phyloP scores from a whole-genome alignment of 2,329 filamentous ascomycete genomes.

The Incumbomyces delicatus region DNA sequence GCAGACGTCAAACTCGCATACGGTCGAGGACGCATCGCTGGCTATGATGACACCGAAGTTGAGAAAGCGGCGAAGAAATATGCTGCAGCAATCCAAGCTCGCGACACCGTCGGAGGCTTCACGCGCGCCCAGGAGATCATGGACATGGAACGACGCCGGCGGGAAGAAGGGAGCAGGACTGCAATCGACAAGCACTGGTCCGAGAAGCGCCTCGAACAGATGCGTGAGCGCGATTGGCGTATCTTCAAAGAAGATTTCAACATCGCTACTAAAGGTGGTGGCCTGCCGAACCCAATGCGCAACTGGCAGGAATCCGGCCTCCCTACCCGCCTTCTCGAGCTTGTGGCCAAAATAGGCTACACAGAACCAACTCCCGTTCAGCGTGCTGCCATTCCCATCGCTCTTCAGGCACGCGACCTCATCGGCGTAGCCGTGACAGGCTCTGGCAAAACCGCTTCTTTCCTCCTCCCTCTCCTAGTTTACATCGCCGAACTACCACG shows the following conservation, averaged over 20 bases:
- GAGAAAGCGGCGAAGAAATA: constrained; percentile 46
- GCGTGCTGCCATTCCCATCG: constrained; percentile 88
- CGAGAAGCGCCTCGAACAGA: constrained; percentile 81
- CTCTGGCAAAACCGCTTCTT: constrained; percentile 96
- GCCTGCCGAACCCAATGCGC: constrained; percentile 92
- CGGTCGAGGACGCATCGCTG: constrained; percentile 57
- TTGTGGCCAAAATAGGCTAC: constrained; percentile 79
- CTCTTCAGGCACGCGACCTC: constrained; percentile 83
- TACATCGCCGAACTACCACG: constrained; percentile 89
- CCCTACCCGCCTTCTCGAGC: constrained; percentile 65
- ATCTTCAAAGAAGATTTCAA: constrained; percentile 99
- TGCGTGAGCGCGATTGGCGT: constrained; percentile 96
- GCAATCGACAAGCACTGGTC: constrained; percentile 90
- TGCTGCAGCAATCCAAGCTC: constrained; percentile 60
- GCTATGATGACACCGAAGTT: constrained; percentile 50
- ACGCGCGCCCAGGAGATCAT: constrained; percentile 69
- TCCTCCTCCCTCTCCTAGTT: constrained; percentile 80
- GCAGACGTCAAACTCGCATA: constrained; percentile 57
- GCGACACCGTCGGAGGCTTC: constrained; percentile 65
- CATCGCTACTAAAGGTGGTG: constrained; percentile 85
- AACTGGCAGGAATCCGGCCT: constrained; percentile 80
- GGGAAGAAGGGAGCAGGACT: constrained; percentile 61
- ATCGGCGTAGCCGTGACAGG: constrained; percentile 96
- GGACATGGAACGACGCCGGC: constrained; percentile 71
- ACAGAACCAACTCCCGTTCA: constrained; percentile 87